Base-by-base conservation (phyloP, 2,329 filamentous ascomycete genomes). In the Eutypella sp. region DNA sequence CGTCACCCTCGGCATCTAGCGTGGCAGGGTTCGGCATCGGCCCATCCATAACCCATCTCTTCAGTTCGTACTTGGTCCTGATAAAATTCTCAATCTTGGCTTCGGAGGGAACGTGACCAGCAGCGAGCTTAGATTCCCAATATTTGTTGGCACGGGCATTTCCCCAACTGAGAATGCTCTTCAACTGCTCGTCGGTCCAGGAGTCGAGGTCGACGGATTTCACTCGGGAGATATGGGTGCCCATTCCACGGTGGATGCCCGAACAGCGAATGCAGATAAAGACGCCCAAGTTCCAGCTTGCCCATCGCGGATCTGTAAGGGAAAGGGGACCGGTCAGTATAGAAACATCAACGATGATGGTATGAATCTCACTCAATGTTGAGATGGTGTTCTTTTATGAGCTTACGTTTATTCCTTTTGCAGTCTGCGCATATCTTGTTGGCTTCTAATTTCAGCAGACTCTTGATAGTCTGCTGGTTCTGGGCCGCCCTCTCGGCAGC, bases 61-160 rank as follows among this genome's bases (percentile, higher is more conserved):
- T 97, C 44, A 93, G 87, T 67, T 99, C 93, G 68, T 99, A 99
- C 70, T 99, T 99, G 46, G 95, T 99, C 56, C 93, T 84, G 60
- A 99, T 97, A 63, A 99, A 99, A 75, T 97, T 99, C 78, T 99
- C 93, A 58, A 99, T 97, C 78, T 99, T 99, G 56, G 87, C 81
- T 73, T 99, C 95, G 19, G 92, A 96, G 1, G 93, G 93, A 40
- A 92, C 82, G 68, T 99, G 93, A 48, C 91, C 91, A 13, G 85
- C 72, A 2, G 92, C 90, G 61, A 99, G 72, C 72, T 97, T 99
- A 51, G 88, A 82, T 70, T 99, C 95, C 92, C 92, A 99, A 67
- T 97, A 96, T 75, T 95, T 97, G 74, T 99, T 99, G 46, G 93
- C 93, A 67, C 91, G 85, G 46, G 86, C 81, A 67, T 99, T 99